phyloP scores from a whole-genome alignment of 495 filamentous ascomycete genomes.

The Gamarada debralockiae region DNA sequence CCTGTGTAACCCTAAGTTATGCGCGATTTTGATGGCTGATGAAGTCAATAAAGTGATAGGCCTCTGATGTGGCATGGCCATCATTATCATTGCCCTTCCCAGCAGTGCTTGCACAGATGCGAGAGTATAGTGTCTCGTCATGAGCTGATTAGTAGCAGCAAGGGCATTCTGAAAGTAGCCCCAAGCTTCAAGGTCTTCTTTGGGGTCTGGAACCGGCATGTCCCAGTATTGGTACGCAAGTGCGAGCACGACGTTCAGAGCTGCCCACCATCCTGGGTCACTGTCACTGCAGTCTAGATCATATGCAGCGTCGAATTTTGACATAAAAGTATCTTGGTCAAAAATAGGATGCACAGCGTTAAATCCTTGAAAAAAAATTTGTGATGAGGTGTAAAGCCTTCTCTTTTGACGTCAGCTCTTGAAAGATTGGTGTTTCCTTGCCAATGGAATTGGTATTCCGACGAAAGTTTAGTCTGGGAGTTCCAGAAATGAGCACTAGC shows the following conservation, averaged over 20 bases:
- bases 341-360: constrained; percentile 96
- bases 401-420: constrained; percentile 71
- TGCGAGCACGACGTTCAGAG: constrained; percentile 89
- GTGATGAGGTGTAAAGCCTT: constrained; percentile 78
- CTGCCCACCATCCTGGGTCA: constrained; percentile 95
- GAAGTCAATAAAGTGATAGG: constrained; percentile 86
- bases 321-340: constrained; percentile 93
- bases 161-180: constrained; percentile 94
- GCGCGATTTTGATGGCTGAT: constrained; percentile 85
- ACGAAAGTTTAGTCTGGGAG: too few relatives aligned
- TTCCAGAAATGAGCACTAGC: too few relatives aligned
- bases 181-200: constrained; percentile 87
- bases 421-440: constrained; percentile 82
- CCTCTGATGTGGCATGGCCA: constrained; percentile 93
- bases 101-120: constrained; percentile 87
- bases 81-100: constrained; percentile 91
- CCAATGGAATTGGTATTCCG: too few relatives aligned
- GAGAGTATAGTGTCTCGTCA: constrained; percentile 83
- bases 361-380: constrained; percentile 93
- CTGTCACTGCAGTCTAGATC: constrained; percentile 83
- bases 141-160: constrained; percentile 81
- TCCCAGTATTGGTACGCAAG: constrained; percentile 84
- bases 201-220: constrained; percentile 82
- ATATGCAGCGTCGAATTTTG: constrained; percentile 65
- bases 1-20: constrained; percentile 92